phyloP scores from a whole-genome alignment of 768 basidiomycete species.

The Solioccasus polychromus region DNA sequence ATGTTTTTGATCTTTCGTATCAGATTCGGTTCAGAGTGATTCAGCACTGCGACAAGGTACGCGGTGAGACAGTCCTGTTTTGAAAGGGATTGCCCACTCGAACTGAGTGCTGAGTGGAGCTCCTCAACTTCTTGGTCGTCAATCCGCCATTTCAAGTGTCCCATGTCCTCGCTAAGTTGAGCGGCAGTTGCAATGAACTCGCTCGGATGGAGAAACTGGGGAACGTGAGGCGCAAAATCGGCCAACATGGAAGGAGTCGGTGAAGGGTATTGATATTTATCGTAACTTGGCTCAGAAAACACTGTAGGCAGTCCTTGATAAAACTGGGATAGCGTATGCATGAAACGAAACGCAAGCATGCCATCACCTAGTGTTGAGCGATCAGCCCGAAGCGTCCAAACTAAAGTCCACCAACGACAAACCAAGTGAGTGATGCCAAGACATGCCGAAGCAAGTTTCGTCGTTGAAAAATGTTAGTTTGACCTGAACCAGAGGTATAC shows the following conservation, averaged over 20 bases:
- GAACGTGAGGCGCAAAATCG: constrained; percentile 14
- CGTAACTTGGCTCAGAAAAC: constrained; percentile 14
- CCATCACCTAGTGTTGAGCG: constrained; percentile 27
- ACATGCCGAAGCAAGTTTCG: constrained; percentile 23
- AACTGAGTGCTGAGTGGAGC: constrained; percentile 8
- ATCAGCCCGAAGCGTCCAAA: neutral
- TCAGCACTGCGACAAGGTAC: constrained; percentile 22
- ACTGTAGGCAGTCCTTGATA: constrained; percentile 18
- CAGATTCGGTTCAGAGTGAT: constrained; percentile 1
- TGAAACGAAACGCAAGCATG: constrained; percentile 19
- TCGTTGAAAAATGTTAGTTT: constrained; percentile 20
- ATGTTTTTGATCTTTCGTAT: constrained; percentile 23
- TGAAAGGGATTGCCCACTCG: constrained; percentile 2
- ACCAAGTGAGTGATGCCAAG: constrained; percentile 33
- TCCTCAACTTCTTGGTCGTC: constrained; percentile 1
- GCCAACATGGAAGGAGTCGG: constrained; percentile 9
- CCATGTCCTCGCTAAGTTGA: neutral
- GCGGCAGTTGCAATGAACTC: constrained; percentile 14
- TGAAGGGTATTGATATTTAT: constrained; percentile 13
- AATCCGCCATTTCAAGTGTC: constrained; percentile 7
- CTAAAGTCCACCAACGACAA: neutral
- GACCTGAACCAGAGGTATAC: constrained; percentile 15
- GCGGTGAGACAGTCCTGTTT: constrained; percentile 31
- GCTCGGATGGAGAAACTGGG: constrained; percentile 15
- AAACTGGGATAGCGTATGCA: constrained; percentile 22